Conservation (phyloP, 306 rosid species). For the Herpetospermum pedunculosum region DNA sequence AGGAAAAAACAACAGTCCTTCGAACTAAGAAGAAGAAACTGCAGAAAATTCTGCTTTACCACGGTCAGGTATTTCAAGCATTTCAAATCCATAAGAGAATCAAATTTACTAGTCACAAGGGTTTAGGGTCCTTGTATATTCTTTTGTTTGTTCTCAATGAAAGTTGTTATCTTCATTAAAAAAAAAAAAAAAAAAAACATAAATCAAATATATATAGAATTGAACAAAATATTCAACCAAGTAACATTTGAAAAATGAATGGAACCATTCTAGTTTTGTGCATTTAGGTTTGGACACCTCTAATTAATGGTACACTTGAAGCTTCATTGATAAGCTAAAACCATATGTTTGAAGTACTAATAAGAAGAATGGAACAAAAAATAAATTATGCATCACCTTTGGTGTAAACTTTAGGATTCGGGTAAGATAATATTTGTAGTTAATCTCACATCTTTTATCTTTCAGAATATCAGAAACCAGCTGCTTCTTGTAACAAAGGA, state of each 20-base stretch:
- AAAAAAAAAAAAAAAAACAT: no score
- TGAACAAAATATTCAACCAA: not conserved
- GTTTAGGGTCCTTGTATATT: no score
- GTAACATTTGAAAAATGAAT: not conserved
- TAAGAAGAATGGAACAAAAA: not conserved
- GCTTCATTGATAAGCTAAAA: not conserved
- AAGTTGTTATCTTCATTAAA: no score
- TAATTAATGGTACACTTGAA: not conserved
- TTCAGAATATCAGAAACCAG: constrained; percentile 38
- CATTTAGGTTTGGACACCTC: not conserved
- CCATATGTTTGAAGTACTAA: not conserved
- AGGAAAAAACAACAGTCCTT: no score
- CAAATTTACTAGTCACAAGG: no score
- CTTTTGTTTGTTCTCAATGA: no score
- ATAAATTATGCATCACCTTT: not conserved
- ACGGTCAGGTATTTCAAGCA: no score
- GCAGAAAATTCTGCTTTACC: no score
- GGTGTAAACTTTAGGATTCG: not conserved
- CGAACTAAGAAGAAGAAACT: no score
- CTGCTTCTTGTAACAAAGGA: constrained; percentile 33
- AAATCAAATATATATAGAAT: not conserved
- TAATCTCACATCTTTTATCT: not conserved
- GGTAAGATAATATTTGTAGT: not conserved
- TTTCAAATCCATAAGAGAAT: no score
- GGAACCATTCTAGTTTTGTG: not conserved